These are phyloP conservation scores for Talaromyces trachyspermus DNA, from an alignment of 495 filamentous ascomycete genomes.

Conservation along the genomic window DNA sequence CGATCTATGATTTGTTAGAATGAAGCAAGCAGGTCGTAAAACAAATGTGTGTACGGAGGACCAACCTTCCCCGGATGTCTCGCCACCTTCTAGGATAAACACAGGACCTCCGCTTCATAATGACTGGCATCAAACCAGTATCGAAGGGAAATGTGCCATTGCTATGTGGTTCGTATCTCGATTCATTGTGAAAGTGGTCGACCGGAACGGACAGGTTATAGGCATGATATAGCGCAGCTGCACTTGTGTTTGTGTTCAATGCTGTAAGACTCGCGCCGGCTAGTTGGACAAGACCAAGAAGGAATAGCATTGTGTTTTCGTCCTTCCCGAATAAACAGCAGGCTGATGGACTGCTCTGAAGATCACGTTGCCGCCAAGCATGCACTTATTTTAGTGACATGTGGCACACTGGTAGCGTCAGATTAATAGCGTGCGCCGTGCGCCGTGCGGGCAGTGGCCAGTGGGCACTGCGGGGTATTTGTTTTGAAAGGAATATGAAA, in stretches of 20 bases:
- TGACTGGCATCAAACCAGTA: conserved; percentile 67
- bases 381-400: background rate
- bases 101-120: conserved; percentile 67
- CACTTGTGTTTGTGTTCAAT: too few relatives aligned
- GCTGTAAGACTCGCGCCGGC: conserved; percentile 4
- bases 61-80: conserved; percentile 39
- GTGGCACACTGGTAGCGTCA: too few relatives aligned
- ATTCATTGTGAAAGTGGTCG: conserved; percentile 70
- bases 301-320: background rate
- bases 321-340: background rate
- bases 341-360: background rate
- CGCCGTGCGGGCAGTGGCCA: background rate
- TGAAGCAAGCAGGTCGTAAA: background rate
- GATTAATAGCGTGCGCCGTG: background rate
- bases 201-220: conserved; percentile 60
- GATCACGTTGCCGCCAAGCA: conserved; percentile 1
- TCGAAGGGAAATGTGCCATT: conserved; percentile 52
- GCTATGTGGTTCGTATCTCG: conserved; percentile 60
- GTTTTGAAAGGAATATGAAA: background rate
- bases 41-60: background rate
- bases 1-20: conserved; percentile 30
- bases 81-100: conserved; percentile 61
- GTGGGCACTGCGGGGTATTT: background rate
- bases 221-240: conserved; percentile 37
- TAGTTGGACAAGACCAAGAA: background rate